Evolutionary conservation across 805 yeast genomes (phyloP), one percentile per base, ranked within the genome.

Genomic region (Candida saitoana): DNA sequence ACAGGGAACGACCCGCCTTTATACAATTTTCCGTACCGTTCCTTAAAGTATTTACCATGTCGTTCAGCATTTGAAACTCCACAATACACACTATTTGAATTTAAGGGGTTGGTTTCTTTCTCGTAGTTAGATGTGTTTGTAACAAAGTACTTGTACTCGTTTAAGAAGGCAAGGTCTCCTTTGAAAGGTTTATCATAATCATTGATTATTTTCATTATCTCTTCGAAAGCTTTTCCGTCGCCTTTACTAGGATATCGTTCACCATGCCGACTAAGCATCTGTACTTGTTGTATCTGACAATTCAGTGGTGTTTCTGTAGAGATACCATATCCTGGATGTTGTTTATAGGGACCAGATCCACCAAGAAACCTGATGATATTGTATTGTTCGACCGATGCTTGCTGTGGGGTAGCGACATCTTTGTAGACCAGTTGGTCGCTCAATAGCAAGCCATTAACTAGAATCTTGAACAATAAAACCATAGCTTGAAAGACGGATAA

Each of bases 191-290:
- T 49, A 42, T 62, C 62, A 25, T 55, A 56, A 7, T 34, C 31
- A 32, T 51, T 53, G 6, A 71, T 69, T 14, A 46, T 48, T 16
- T 55, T 42, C 29, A 50, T 50, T 14, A 41, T 38, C 12, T 30
- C 32, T 25, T 44, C 42, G 20, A 44, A 47, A 18, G 38, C 36
- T 12, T 40, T 9, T 3, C 49, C 49, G 5, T 44, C 47, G 3
- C 36, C 29, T 9, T 40, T 24, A 8, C 70, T 59, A 5, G 73
- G 69, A 54, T 71, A 85, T 48, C 95, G 69, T 59, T 87, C 93
- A 17, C 91, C 95, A 54, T 87, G 95, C 55, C 96, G 75, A 52
- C 82, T 79, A 41, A 82, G 63, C 17, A 84, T 62, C 49, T 84
- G 89, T 6, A 84, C 87, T 58, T 84, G 91, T 49, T 77, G 77